phyloP scores from a whole-genome alignment of 2,329 filamentous ascomycete genomes.

The Colletotrichum paranaense region DNA sequence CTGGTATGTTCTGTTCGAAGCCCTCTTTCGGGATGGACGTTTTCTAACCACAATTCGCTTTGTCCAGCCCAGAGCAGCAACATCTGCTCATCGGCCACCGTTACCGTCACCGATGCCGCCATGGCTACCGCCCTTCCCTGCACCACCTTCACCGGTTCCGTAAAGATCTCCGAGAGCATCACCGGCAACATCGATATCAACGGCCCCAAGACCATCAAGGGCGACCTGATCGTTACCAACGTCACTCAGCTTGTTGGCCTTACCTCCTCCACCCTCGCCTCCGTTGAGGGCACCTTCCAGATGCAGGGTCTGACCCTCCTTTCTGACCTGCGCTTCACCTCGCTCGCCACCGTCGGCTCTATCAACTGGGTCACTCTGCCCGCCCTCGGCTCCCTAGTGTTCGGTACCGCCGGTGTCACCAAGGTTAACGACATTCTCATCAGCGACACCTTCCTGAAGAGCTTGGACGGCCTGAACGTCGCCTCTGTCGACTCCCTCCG shows the following conservation, averaged over 20 bases:
- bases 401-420: slow-evolving; percentile 69
- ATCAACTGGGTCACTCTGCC: slow-evolving; percentile 82
- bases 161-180: slow-evolving; percentile 71
- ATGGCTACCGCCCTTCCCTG: slow-evolving; percentile 74
- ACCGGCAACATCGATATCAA: slow-evolving; percentile 70
- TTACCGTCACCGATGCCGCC: slow-evolving; percentile 72
- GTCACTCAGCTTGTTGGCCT: slow-evolving; percentile 70
- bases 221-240: slow-evolving; percentile 72
- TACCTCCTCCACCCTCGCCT: slow-evolving; percentile 67
- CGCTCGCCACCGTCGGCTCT: slow-evolving; percentile 71
- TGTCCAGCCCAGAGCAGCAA: slow-evolving; percentile 45
- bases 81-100: slow-evolving; percentile 49
- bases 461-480: slow-evolving; percentile 85
- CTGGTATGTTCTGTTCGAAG: slow-evolving; percentile 55
- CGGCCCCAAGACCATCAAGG: slow-evolving; percentile 67
- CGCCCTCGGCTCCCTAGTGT: slow-evolving; percentile 60
- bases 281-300: slow-evolving; percentile 77
- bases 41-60: not conserved
- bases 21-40: slow-evolving; percentile 28
- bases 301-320: slow-evolving; percentile 77
- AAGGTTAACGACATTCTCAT: slow-evolving; percentile 78
- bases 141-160: slow-evolving; percentile 74
- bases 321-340: slow-evolving; percentile 72
- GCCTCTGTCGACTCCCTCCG: slow-evolving; percentile 77
- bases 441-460: slow-evolving; percentile 85